Conservation (phyloP, 352 stramenopile genomes). For the Globisporangium uncinulatum region DNA sequence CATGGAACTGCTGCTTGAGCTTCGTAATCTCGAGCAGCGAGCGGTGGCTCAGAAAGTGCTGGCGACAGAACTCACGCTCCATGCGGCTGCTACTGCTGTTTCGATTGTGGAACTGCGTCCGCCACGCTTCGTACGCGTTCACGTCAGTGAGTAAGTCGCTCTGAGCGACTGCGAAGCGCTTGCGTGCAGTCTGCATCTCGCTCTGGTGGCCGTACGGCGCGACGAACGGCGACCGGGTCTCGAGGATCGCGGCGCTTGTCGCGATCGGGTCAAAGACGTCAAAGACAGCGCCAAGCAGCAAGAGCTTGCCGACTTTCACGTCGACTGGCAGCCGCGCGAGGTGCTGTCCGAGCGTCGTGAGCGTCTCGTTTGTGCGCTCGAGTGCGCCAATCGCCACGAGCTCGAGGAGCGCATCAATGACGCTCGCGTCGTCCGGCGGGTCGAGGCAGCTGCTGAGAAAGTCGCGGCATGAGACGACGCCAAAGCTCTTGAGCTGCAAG, state of each 20-base stretch:
- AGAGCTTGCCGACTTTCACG: slow-evolving; percentile 95
- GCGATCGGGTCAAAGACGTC: slow-evolving; percentile 70
- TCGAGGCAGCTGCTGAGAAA: slow-evolving; percentile 93
- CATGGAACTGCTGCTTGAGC: slow-evolving; percentile 72
- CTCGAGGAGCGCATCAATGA: slow-evolving; percentile 89
- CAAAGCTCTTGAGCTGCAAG: slow-evolving; percentile 93
- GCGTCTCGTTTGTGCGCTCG: slow-evolving; percentile 34
- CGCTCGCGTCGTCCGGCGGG: slow-evolving; percentile 80
- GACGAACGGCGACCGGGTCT: slow-evolving; percentile 82
- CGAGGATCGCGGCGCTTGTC: slow-evolving; percentile 66
- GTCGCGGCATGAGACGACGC: slow-evolving; percentile 49
- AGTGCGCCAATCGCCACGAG: slow-evolving; percentile 89
- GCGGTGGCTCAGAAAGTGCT: slow-evolving; percentile 58
- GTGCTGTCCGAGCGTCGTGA: slow-evolving; percentile 93
- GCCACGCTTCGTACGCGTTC: slow-evolving; percentile 71
- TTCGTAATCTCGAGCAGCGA: slow-evolving; percentile 59
- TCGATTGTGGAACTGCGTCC: slow-evolving; percentile 12
- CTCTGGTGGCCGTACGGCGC: slow-evolving; percentile 61
- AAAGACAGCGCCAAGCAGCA: slow-evolving; percentile 95
- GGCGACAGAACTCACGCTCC: slow-evolving; percentile 61
- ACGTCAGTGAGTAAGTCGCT: slow-evolving; percentile 78
- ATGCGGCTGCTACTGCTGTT: slow-evolving; percentile 14
- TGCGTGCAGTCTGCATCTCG: slow-evolving; percentile 59
- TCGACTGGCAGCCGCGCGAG: slow-evolving; percentile 95
- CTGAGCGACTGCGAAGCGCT: slow-evolving; percentile 46